These are phyloP conservation scores for Sistotremastrum suecicum DNA, from an alignment of 768 basidiomycete genomes.

Conservation along the genomic window DNA sequence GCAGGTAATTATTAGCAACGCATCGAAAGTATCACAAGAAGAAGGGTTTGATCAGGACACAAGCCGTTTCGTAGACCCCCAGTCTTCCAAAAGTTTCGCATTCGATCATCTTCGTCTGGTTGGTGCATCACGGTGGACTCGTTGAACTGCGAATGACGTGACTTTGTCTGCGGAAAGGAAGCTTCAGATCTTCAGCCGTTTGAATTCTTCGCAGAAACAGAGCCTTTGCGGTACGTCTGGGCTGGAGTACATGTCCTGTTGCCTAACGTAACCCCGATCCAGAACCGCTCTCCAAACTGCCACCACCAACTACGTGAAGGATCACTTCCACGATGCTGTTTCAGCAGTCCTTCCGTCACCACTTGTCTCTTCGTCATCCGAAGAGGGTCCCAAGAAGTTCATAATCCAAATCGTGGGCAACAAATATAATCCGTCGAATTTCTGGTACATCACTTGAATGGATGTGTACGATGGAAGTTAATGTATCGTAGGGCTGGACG, in stretches of 20 bases:
- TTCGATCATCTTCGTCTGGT: constrained; percentile 84
- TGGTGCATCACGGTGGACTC: constrained; percentile 15
- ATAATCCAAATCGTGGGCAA: constrained; percentile 83
- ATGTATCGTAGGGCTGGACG: constrained; percentile 62
- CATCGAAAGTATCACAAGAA: constrained; percentile 33
- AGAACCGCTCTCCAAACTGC: constrained; percentile 63
- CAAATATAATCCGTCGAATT: constrained; percentile 89
- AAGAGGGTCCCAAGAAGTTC: constrained; percentile 31
- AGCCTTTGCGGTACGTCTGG: constrained; percentile 55
- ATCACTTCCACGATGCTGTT: constrained; percentile 78
- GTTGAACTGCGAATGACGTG: neutral
- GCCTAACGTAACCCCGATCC: constrained; percentile 1
- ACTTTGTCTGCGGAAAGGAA: constrained; percentile 32
- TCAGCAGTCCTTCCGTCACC: constrained; percentile 52
- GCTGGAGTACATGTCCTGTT: neutral
- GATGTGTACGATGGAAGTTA: neutral
- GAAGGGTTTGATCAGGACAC: constrained; percentile 25
- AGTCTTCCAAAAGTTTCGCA: constrained; percentile 59
- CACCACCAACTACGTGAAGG: constrained; percentile 49
- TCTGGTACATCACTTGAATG: constrained; percentile 44
- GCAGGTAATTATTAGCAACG: constrained; percentile 74
- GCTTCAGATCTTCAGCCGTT: constrained; percentile 56
- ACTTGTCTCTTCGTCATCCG: neutral
- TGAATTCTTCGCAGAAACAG: constrained; percentile 48
- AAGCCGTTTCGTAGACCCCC: constrained; percentile 74